Evolutionary conservation across 352 stramenopile genomes (phyloP).

Genomic region (Phytophthora constricta): DNA sequence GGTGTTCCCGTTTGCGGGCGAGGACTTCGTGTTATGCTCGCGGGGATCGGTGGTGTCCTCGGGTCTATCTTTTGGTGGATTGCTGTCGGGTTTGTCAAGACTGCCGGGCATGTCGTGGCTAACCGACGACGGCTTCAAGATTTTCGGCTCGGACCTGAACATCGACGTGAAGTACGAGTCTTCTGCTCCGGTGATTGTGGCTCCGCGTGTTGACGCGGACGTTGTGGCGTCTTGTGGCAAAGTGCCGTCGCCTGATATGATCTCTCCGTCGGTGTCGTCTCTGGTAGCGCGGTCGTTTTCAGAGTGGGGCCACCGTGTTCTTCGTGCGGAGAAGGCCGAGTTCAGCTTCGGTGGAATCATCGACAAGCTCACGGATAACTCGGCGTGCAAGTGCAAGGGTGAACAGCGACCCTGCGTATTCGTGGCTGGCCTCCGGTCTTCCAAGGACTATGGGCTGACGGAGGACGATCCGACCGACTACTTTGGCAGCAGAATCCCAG

Average conservation of each 20-base stretch:
- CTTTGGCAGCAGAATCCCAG: conserved; percentile 52
- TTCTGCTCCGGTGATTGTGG: conserved; percentile 24
- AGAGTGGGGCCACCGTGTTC: conserved; percentile 28
- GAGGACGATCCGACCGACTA: conserved; percentile 41
- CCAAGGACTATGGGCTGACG: conserved; percentile 37
- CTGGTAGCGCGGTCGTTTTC: conserved; percentile 30
- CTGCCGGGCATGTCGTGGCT: conserved; percentile 13
- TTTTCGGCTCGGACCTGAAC: conserved; percentile 47
- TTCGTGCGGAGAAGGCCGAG: conserved; percentile 18
- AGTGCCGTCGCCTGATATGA: conserved; percentile 28
- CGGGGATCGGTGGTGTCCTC: background rate
- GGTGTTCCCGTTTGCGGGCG: conserved; percentile 46
- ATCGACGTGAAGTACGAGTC: conserved; percentile 46
- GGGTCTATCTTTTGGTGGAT: too few species aligned
- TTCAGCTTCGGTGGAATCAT: conserved; percentile 25
- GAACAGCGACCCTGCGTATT: conserved; percentile 57
- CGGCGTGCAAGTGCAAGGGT: conserved; percentile 47
- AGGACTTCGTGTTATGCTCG: conserved; percentile 52
- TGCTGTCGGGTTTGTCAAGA: background rate
- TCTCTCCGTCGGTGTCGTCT: conserved; percentile 32
- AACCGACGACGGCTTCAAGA: conserved; percentile 42
- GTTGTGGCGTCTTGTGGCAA: conserved; percentile 27
- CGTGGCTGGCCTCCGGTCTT: conserved; percentile 54
- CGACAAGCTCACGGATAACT: conserved; percentile 16
- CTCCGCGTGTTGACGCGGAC: conserved; percentile 19